phyloP scores from a whole-genome alignment of 495 filamentous ascomycete species.

The Beverwykella pulmonaria region DNA sequence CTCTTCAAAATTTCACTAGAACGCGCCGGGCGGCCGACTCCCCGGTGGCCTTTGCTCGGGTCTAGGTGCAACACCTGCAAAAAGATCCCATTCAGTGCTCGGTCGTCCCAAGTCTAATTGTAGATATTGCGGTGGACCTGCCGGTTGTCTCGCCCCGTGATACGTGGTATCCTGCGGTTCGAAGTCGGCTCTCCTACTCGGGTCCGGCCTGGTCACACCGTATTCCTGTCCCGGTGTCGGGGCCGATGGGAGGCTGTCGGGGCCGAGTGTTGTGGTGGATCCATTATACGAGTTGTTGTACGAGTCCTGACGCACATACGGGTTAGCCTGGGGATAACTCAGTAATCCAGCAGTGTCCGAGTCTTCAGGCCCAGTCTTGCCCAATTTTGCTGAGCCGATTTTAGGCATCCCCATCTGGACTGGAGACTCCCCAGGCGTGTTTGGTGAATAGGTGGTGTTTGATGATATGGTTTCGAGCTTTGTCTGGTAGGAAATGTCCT shows the following conservation, averaged over 20 bases:
- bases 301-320: constrained; percentile 23
- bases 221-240: constrained; percentile 30
- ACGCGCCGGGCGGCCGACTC: not conserved
- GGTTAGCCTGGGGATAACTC: constrained; percentile 32
- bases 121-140: not conserved
- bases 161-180: constrained; percentile 21
- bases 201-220: constrained; percentile 13
- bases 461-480: constrained; percentile 19
- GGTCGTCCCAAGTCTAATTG: not conserved
- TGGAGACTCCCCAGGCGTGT: constrained; percentile 17
- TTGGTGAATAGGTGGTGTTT: constrained; percentile 11
- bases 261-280: constrained; percentile 1
- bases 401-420: not conserved
- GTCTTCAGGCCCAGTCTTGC: constrained; percentile 29
- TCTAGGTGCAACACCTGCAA: constrained; percentile 1
- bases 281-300: not conserved
- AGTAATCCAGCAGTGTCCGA: constrained; percentile 28
- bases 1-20: not conserved
- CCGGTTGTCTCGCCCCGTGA: not conserved
- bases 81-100: constrained; percentile 20
- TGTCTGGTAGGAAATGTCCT: constrained; percentile 56
- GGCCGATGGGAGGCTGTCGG: constrained; percentile 26
- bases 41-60: not conserved
- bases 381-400: not conserved
- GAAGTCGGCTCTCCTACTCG: not conserved